Evolutionary conservation across 371 early-diverging fungal species (phyloP).

Genomic region (Haplosporangium sp.): DNA sequence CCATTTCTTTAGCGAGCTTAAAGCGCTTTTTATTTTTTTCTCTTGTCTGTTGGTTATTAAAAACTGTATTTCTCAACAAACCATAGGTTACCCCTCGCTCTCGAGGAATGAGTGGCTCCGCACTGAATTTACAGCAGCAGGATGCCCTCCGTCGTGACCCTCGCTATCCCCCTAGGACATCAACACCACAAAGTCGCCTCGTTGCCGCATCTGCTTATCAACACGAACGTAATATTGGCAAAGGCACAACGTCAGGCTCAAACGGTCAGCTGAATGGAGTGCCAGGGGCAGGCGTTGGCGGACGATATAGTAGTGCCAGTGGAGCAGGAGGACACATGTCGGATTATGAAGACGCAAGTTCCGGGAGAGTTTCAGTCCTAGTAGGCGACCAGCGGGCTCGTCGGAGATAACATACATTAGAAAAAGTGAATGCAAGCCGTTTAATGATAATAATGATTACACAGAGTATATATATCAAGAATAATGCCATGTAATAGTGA

Average conservation of each 20-base stretch:
- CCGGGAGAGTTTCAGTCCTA: slow-evolving; percentile 22
- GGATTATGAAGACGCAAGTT: slow-evolving; percentile 29
- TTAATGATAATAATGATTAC: background rate
- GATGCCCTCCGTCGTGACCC: slow-evolving; percentile 31
- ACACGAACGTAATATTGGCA: slow-evolving; percentile 15
- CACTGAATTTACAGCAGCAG: slow-evolving; percentile 6
- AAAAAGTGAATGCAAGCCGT: no score
- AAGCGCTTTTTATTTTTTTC: background rate
- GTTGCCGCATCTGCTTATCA: slow-evolving; percentile 12
- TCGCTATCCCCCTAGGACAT: slow-evolving; percentile 40
- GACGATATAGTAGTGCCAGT: slow-evolving; percentile 23
- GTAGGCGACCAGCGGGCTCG: slow-evolving; percentile 28
- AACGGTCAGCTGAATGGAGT: background rate
- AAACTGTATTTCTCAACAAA: background rate
- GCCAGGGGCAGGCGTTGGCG: background rate
- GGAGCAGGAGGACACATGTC: slow-evolving; percentile 14
- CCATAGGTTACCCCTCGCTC: slow-evolving; percentile 21
- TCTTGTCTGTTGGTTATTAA: background rate
- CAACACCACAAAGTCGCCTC: slow-evolving; percentile 43
- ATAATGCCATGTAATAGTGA: no score
- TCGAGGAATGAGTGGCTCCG: slow-evolving; percentile 40
- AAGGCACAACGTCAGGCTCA: slow-evolving; percentile 7
- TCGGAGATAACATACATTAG: slow-evolving; percentile 19
- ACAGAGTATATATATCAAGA: background rate
- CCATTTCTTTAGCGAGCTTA: no score